Evolutionary conservation across 306 rosid genomes (phyloP), one percentile per base, ranked within the genome.

Genomic region (Glycyrrhiza uralensis): DNA sequence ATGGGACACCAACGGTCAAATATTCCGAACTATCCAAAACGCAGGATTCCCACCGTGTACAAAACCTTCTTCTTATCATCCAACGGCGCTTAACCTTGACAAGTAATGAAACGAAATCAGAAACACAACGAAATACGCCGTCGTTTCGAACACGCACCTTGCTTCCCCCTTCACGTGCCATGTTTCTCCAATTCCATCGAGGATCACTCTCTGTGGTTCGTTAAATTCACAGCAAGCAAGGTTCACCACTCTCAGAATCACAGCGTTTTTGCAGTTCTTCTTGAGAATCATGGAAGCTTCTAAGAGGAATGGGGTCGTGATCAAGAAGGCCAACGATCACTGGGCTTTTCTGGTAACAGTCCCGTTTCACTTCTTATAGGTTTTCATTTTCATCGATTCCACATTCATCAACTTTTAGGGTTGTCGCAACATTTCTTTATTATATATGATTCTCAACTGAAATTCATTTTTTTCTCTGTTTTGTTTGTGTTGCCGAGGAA

Each of bases 261-360:
- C 24, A 52, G 7, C 20, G 4, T 3, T 42, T 26, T 7, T 17
- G 19, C n/a, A 32, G 19, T 10, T 22, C 7, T 22, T 69, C 55
- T 38, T 41, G 2, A 19, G 29, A 42, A 44, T 18, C 58, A 65
- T 59, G 76, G 71, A 77, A 58, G 41, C 55, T 55, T 30, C 71
- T 14, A 49, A 35, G 23, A 79, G 55, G 68, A 76, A 66, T 38
- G 39, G 20, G 26, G 69, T 82, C 61, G 45, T 45, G 47, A 64
- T 76, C 44, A 67, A 69, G 69, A 75, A 56, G 24, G 58, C 80
- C 62, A 51, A 54, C n/a, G 85, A 87, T 78, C 93, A 78, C 80
- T 89, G 97, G 97, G 78, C 87, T 71, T 92, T 89, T 75, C 92
- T 92, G 86, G 97, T 77, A 59, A 47, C 82, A 65, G 10, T 65